Percentiles rank a stretch among this genome's conserved stretches.
Conservation (phyloP, 2,329 filamentous ascomycete genomes). For the Aspergillus bombycis region DNA sequence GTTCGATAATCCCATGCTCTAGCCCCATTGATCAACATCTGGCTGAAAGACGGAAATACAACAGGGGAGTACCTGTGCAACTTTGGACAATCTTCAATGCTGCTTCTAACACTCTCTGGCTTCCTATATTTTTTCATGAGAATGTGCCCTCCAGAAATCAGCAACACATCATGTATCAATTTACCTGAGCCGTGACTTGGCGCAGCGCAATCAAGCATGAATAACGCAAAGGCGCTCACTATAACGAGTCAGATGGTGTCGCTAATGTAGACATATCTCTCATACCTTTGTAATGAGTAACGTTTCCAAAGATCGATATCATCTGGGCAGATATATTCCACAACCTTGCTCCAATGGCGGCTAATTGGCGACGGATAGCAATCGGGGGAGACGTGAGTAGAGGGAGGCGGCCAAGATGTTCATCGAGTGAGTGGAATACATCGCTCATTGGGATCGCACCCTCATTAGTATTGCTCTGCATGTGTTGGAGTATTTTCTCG, state of each 20-base stretch:
- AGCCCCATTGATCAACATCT: slow-evolving; percentile 5
- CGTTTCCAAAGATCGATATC: slow-evolving; percentile 15
- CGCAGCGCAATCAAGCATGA: slow-evolving; percentile 64
- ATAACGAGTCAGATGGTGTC: slow-evolving; percentile 15
- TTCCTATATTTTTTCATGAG: slow-evolving; percentile 31
- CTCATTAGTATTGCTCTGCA: slow-evolving; percentile 5
- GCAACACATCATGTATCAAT: background rate
- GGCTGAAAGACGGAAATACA: background rate
- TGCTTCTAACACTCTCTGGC: slow-evolving; percentile 65
- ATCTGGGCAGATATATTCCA: slow-evolving; percentile 43
- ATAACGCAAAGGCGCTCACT: slow-evolving; percentile 64
- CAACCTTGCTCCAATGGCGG: slow-evolving; percentile 35
- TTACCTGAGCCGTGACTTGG: slow-evolving; percentile 19
- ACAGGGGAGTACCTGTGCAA: slow-evolving; percentile 59
- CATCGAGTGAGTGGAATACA: slow-evolving; percentile 15
- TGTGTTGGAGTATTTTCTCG: slow-evolving; percentile 18
- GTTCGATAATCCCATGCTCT: slow-evolving; percentile 59
- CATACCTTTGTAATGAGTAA: slow-evolving; percentile 25
- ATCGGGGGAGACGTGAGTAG: slow-evolving; percentile 8
- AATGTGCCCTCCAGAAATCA: background rate
- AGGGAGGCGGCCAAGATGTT: slow-evolving; percentile 21
- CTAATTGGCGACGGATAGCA: slow-evolving; percentile 27
- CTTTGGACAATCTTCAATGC: slow-evolving; percentile 67
- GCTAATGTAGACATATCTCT: background rate
- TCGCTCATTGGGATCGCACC: slow-evolving; percentile 5